Conservation (phyloP, 2,329 filamentous ascomycete genomes). For the Beauveria varroae region DNA sequence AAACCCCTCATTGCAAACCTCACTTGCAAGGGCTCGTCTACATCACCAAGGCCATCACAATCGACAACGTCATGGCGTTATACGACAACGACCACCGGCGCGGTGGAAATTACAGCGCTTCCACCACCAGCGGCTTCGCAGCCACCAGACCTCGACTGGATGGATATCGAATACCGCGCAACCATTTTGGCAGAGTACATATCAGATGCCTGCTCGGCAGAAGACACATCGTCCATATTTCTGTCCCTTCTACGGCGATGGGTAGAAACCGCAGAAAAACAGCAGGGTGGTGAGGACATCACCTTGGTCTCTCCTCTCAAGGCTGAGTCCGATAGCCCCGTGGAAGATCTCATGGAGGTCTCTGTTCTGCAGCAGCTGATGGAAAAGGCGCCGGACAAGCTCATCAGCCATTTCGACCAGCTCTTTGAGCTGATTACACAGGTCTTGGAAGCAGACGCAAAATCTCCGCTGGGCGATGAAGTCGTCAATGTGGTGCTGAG, state of each 20-base stretch:
- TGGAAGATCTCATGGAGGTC: slow-evolving; percentile 46
- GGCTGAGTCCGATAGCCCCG: slow-evolving; percentile 18
- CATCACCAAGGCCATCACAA: slow-evolving; percentile 3
- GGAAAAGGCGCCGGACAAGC: slow-evolving; percentile 52
- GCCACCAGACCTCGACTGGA: slow-evolving; percentile 29
- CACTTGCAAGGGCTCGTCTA: slow-evolving; percentile 42
- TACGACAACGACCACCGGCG: slow-evolving; percentile 39
- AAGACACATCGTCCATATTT: slow-evolving; percentile 54
- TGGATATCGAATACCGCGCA: slow-evolving; percentile 40
- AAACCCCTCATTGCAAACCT: slow-evolving; percentile 44
- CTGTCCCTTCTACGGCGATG: slow-evolving; percentile 51
- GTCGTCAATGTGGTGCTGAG: slow-evolving; percentile 48
- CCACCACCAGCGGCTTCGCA: slow-evolving; percentile 6
- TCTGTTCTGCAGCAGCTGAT: slow-evolving; percentile 60
- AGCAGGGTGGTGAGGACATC: slow-evolving; percentile 18
- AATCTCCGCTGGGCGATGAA: slow-evolving; percentile 37
- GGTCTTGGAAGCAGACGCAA: slow-evolving; percentile 43
- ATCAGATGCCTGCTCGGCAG: slow-evolving; percentile 40
- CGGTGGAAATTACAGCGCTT: slow-evolving; percentile 28
- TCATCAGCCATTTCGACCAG: slow-evolving; percentile 57
- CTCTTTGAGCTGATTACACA: slow-evolving; percentile 57
- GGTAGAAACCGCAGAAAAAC: slow-evolving; percentile 31
- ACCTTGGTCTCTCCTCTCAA: slow-evolving; percentile 19
- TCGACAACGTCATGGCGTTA: slow-evolving; percentile 43
- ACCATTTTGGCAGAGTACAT: slow-evolving; percentile 43